A percentile compares a stretch with the other conserved stretches of the same genome.
Conservation (phyloP, 2,329 filamentous ascomycete species). For the Cytospora piceae region DNA sequence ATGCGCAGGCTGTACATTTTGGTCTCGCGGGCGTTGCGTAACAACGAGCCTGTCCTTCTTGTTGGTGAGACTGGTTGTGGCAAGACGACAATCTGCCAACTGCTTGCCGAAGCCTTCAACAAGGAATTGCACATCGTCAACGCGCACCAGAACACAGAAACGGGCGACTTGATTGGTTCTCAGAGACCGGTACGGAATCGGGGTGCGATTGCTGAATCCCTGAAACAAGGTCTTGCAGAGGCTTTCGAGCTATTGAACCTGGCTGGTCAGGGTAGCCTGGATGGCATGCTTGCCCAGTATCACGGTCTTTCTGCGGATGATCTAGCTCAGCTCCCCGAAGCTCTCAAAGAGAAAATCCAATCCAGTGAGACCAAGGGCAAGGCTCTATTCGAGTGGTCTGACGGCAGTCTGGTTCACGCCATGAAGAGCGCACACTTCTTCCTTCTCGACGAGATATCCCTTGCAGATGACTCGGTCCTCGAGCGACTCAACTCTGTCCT, state of each 20-base stretch:
- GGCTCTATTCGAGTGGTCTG: slow-evolving; percentile 93
- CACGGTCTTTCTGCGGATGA: slow-evolving; percentile 53
- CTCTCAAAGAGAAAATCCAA: slow-evolving; percentile 51
- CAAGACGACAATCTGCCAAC: slow-evolving; percentile 95
- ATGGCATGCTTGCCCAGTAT: slow-evolving; percentile 64
- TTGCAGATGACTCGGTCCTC: slow-evolving; percentile 95
- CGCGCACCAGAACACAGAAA: slow-evolving; percentile 97
- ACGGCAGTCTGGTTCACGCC: slow-evolving; percentile 89
- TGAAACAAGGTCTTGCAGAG: slow-evolving; percentile 63
- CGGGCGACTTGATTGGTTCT: slow-evolving; percentile 93
- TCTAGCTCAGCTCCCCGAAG: slow-evolving; percentile 50
- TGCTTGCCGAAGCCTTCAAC: slow-evolving; percentile 78
- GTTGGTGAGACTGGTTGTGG: slow-evolving; percentile 97
- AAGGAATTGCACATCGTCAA: slow-evolving; percentile 88
- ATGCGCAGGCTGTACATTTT: slow-evolving; percentile 92
- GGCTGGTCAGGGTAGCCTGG: slow-evolving; percentile 46
- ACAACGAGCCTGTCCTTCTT: slow-evolving; percentile 91
- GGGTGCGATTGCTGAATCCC: slow-evolving; percentile 67
- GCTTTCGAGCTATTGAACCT: slow-evolving; percentile 48
- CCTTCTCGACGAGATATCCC: slow-evolving; percentile 93
- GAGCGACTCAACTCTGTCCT: slow-evolving; percentile 96
- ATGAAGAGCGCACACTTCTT: slow-evolving; percentile 93
- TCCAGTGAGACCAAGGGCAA: slow-evolving; percentile 67
- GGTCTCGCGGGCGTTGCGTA: slow-evolving; percentile 81
- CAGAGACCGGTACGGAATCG: slow-evolving; percentile 90